Percentiles rank a stretch among this genome's conserved stretches.
phyloP scores from a whole-genome alignment of 208 protist genomes.

The Jaenimonas drosophilae region DNA sequence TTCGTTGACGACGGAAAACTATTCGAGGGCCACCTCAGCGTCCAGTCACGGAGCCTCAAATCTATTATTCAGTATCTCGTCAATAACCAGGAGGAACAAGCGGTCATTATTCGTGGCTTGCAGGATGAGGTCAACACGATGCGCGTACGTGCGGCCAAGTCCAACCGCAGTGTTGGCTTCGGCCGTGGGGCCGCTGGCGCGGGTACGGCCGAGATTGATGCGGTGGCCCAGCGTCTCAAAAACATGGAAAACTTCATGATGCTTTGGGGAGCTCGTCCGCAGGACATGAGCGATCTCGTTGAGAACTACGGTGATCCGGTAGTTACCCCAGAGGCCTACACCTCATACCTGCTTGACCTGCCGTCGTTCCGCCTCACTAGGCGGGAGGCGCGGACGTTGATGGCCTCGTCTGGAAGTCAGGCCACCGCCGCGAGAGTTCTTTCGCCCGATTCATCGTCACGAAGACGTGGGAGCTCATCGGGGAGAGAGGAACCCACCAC shows the following conservation, averaged over 20 bases:
- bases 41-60: slow-evolving; percentile 76
- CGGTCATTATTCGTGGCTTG: slow-evolving; percentile 65
- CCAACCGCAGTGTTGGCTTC: slow-evolving; percentile 7
- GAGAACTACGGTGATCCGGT: slow-evolving; percentile 64
- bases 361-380: slow-evolving; percentile 52
- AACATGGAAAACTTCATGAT: slow-evolving; percentile 54
- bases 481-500: neutral
- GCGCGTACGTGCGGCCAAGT: slow-evolving; percentile 21
- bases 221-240: slow-evolving; percentile 31
- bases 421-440: slow-evolving; percentile 1
- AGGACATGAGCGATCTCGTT: slow-evolving; percentile 55
- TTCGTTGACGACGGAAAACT: slow-evolving; percentile 84
- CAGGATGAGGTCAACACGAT: slow-evolving; percentile 67
- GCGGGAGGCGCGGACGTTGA: slow-evolving; percentile 32
- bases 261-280: slow-evolving; percentile 55
- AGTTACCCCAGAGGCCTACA: slow-evolving; percentile 72
- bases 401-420: slow-evolving; percentile 6
- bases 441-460: no score
- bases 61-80: slow-evolving; percentile 69
- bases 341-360: slow-evolving; percentile 58
- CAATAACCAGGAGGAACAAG: slow-evolving; percentile 61
- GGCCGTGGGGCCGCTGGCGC: slow-evolving; percentile 3
- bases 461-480: no score
- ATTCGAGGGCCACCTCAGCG: slow-evolving; percentile 84
- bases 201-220: slow-evolving; percentile 3